Percentiles rank a stretch among this genome's conserved stretches.
Evolutionary conservation across 495 filamentous ascomycete species (phyloP).

Genomic region (Thermothielavioides terrestris): DNA sequence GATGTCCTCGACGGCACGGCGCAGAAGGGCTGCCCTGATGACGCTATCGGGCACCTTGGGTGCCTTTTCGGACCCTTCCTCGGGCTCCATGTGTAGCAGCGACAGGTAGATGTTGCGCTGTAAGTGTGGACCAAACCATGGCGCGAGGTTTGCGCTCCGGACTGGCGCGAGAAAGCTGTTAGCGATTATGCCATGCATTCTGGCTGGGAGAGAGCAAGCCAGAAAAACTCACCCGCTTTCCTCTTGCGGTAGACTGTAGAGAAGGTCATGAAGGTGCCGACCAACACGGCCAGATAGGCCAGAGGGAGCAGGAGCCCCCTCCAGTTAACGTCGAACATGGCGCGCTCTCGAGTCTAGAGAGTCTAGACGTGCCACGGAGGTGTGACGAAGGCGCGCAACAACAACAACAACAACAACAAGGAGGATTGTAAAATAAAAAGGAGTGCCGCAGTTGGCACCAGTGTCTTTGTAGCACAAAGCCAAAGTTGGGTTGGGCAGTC

Average conservation of each 20-base stretch:
- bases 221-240: conserved; percentile 62
- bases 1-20: conserved; percentile 86
- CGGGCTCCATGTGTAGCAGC: conserved; percentile 76
- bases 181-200: neutral
- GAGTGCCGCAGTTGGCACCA: conserved; percentile 1
- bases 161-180: conserved; percentile 34
- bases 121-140: conserved; percentile 86
- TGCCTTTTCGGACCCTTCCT: conserved; percentile 56
- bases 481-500: neutral
- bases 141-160: conserved; percentile 69
- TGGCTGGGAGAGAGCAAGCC: neutral
- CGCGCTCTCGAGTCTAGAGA: too few relatives aligned
- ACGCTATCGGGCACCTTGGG: conserved; percentile 75
- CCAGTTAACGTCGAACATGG: conserved; percentile 64
- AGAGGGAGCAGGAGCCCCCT: conserved; percentile 70
- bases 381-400: neutral
- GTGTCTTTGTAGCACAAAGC: neutral
- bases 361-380: neutral
- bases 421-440: too few relatives aligned
- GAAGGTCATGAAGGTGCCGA: conserved; percentile 84
- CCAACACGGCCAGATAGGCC: conserved; percentile 77
- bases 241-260: conserved; percentile 87
- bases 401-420: neutral
- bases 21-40: conserved; percentile 80
- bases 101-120: conserved; percentile 92